Evolutionary conservation across 371 early-diverging fungal species (phyloP).

Genomic region (Smittium mucronatum): DNA sequence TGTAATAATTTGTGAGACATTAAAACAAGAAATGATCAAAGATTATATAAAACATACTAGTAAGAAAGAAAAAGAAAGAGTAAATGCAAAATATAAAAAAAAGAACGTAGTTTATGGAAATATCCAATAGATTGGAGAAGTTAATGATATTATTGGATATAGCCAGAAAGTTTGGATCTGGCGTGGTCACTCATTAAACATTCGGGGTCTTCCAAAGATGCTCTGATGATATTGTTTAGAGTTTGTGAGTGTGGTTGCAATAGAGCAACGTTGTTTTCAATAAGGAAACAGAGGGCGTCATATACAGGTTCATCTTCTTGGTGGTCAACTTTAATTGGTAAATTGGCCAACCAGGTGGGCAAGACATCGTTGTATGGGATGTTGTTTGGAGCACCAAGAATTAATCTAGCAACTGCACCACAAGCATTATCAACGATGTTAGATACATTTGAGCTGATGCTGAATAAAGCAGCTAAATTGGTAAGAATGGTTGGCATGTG

Average conservation of each 20-base stretch:
- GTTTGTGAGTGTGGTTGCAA: slow-evolving; percentile 10
- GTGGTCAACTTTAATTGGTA: slow-evolving; percentile 69
- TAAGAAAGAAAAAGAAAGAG: too few species aligned
- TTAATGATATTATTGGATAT: slow-evolving; percentile 12
- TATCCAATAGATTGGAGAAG: not conserved
- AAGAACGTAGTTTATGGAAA: too few species aligned
- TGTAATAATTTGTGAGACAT: too few species aligned
- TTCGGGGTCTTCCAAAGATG: slow-evolving; percentile 24
- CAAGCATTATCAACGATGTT: slow-evolving; percentile 79
- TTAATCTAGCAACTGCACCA: slow-evolving; percentile 73
- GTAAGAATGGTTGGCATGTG: slow-evolving; percentile 59
- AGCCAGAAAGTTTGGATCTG: slow-evolving; percentile 18
- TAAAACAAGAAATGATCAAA: too few species aligned
- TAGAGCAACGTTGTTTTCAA: slow-evolving; percentile 19
- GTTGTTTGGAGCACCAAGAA: slow-evolving; percentile 47
- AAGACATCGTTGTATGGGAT: slow-evolving; percentile 61
- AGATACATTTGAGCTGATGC: slow-evolving; percentile 37
- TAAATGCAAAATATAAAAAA: too few species aligned
- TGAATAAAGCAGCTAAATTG: slow-evolving; percentile 58
- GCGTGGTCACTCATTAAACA: slow-evolving; percentile 27
- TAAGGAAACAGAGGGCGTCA: slow-evolving; percentile 47
- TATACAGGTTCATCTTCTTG: slow-evolving; percentile 72
- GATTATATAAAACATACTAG: too few species aligned
- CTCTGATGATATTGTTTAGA: slow-evolving; percentile 23
- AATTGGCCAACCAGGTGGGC: slow-evolving; percentile 46